Conservation (phyloP, 2,329 filamentous ascomycete species). For the Colletotrichum scovillei region DNA sequence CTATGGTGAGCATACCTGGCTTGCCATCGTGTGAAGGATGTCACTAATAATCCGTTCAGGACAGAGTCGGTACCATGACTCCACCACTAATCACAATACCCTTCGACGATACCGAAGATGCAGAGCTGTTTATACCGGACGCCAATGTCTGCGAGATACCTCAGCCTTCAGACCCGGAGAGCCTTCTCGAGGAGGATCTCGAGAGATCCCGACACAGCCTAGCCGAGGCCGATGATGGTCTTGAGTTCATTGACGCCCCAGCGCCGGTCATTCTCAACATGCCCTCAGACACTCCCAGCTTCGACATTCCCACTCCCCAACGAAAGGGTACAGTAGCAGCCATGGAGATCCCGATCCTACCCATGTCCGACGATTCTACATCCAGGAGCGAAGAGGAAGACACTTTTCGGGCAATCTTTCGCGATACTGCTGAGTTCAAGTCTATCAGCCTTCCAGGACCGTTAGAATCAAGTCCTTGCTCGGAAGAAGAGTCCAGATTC, state of each 20-base stretch:
- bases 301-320: neutral
- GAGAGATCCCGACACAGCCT: conserved; percentile 25
- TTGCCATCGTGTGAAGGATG: too few species aligned
- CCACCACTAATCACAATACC: neutral
- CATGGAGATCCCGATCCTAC: neutral
- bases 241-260: neutral
- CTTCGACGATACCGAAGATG: conserved; percentile 1
- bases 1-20: neutral
- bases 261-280: neutral
- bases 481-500: conserved; percentile 28
- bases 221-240: neutral
- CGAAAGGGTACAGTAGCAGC: neutral
- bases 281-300: conserved; percentile 8
- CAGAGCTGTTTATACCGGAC: conserved; percentile 38
- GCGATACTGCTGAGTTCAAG: neutral
- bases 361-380: neutral
- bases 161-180: conserved; percentile 45
- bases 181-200: conserved; percentile 31
- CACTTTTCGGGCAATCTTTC: neutral
- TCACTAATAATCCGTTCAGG: conserved; percentile 24
- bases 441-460: too few species aligned
- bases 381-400: neutral
- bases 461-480: neutral
- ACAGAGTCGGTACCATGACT: conserved; percentile 2
- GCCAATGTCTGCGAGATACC: conserved; percentile 39